Evolutionary conservation across 73 alveolate genomes (phyloP).

Genomic region (Effrenium voratum): DNA sequence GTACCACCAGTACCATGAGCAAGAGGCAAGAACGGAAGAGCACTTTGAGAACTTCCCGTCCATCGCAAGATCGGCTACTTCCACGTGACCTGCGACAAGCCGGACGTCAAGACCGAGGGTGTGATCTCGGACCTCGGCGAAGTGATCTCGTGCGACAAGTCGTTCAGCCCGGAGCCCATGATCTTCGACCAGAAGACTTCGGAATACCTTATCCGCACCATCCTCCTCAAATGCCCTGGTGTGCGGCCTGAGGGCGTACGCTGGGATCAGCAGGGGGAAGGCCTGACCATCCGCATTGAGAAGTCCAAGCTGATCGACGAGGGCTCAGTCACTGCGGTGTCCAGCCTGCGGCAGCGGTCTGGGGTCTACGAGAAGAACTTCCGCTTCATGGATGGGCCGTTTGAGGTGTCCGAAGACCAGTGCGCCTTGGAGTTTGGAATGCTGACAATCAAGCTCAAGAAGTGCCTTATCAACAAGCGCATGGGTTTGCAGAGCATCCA

Average conservation of each 20-base stretch:
- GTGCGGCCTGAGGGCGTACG: background rate
- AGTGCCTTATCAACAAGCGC: constrained; percentile 29
- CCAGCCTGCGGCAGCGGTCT: constrained; percentile 34
- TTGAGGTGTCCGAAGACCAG: constrained; percentile 20
- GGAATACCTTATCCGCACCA: background rate
- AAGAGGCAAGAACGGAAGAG: no score
- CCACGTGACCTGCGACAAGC: background rate
- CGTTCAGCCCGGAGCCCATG: constrained; percentile 42
- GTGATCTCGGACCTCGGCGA: constrained; percentile 51
- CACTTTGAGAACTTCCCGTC: background rate
- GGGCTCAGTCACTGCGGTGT: constrained; percentile 16
- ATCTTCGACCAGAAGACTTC: background rate
- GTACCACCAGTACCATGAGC: background rate
- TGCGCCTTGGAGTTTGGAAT: constrained; percentile 19
- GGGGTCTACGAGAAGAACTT: constrained; percentile 11
- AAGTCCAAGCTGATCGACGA: constrained; percentile 31
- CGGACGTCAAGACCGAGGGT: constrained; percentile 30
- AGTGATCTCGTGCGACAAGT: constrained; percentile 50
- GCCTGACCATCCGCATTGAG: background rate
- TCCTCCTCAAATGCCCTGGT: constrained; percentile 34
- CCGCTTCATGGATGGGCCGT: constrained; percentile 16
- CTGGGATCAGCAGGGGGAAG: constrained; percentile 12
- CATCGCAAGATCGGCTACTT: background rate
- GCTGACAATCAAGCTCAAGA: background rate
- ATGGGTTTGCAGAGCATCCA: background rate